Evolutionary conservation across 2,329 filamentous ascomycete species (phyloP).

Genomic region (Corniculantispora saksenae): DNA sequence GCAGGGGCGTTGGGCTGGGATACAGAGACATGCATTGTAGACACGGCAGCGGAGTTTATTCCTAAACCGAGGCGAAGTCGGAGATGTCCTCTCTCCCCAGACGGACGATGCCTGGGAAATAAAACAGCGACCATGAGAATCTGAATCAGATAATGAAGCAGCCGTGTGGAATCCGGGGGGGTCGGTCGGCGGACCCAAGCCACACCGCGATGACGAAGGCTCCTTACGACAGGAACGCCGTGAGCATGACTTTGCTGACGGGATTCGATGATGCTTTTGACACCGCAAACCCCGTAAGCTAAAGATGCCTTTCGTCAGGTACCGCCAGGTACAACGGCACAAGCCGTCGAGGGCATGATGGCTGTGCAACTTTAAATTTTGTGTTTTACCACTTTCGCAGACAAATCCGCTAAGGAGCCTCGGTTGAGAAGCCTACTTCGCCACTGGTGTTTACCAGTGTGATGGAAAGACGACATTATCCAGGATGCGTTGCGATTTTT

Average conservation of each 20-base stretch:
- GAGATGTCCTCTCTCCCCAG: not conserved
- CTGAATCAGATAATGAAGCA: not conserved
- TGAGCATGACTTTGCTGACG: constrained; percentile 2
- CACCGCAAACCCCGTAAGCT: constrained; percentile 6
- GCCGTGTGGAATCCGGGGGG: not conserved
- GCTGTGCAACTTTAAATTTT: not conserved
- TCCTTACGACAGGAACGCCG: not conserved
- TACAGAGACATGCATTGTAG: not conserved
- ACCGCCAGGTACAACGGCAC: constrained; percentile 7
- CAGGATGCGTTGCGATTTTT: too few relatives aligned
- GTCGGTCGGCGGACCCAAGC: too few relatives aligned
- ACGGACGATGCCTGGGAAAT: too few relatives aligned
- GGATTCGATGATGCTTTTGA: constrained; percentile 4
- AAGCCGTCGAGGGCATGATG: not conserved
- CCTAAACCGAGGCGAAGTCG: not conserved
- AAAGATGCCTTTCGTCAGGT: not conserved
- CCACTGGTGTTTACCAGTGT: too few relatives aligned
- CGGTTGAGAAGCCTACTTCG: too few relatives aligned
- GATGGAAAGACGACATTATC: too few relatives aligned
- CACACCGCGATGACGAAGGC: constrained; percentile 13
- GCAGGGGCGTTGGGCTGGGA: constrained; percentile 11
- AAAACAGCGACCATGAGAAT: not conserved
- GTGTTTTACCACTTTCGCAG: not conserved
- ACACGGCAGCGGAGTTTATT: not conserved
- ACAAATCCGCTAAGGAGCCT: not conserved